Evolutionary conservation across 495 filamentous ascomycete genomes (phyloP), one percentile per base, ranked within the genome.

Genomic region (Pseudevernia furfuracea): DNA sequence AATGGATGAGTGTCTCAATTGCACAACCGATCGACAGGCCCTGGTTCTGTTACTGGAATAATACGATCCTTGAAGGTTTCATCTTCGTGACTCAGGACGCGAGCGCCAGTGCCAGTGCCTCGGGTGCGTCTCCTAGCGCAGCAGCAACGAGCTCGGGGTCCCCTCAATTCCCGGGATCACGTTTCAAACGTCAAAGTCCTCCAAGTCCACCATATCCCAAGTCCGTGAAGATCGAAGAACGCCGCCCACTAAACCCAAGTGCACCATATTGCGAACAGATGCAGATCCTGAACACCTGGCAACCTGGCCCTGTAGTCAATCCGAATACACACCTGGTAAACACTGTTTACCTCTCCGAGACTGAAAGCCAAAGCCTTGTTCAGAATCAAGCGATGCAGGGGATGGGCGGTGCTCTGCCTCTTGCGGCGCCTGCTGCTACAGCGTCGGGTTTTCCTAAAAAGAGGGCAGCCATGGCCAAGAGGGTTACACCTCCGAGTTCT

Each of bases 21-120:
- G 83, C 84, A 4, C 68, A 81, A 59, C 74, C 77, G 3, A 85
- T 85, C 0, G 87, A 92, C 43, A 84, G 81, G 59, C 87, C 90
- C 3, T 97, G 92, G 92, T 85, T 90, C 68, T 97, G 92, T 73
- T 87, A 81, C 70, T 97, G 90, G 90, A 92, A 93, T 65, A 79
- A 84, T 8, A 96, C 91, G 0, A 79, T 85, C 55, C 77, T 97
- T 56, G 90, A 96, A 67, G 79, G 87, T 23, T 94, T 92, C 72
- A 84, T 97, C 63, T 97, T 92, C 71, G 38, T 59, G 46, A 59
- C 69, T 53, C 60, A 75, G 56, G 71, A 75, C 70, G 59, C 41
- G 19, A 66, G 59, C 34, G 32, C 19, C 38, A 63, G 39, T 37
- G 64, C 30, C 30, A 61, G 49, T 32, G 37, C 46, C 11, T 32